Base-by-base conservation (phyloP, 345 rosid species). In the Gossypioides kirkii region DNA sequence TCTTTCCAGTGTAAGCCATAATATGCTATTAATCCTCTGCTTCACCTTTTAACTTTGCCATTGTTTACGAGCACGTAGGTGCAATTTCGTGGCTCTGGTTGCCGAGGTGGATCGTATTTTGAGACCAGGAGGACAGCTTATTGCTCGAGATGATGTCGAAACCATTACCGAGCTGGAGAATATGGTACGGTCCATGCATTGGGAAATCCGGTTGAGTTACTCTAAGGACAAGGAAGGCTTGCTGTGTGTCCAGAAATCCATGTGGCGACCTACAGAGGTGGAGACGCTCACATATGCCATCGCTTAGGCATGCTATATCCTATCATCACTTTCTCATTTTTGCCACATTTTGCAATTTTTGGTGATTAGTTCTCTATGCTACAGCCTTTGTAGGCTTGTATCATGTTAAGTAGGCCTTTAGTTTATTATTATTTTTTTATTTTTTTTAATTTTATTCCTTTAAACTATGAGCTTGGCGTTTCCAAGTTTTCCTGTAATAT, bases 51-150 rank as follows among this genome's bases (percentile, higher is more conserved):
- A 26, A 14, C 3, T 53, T 17, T 7, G 41, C 38, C 7, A 60
- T 14, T 41, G 12, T 59, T 26, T 59, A 25, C 8, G 36, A 16
- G n/a, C 62, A 7, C 16, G 38, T 60, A 60, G 64, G 64, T 60
- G 64, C 64, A 87, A 84, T 75, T 50, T 91, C 55, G 84, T 60
- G 16, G 89, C 91, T 22, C 83, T 91, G 65, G 75, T 89, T 72
- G 97, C 91, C 4, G 99, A 95, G 81, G 98, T 85, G 65, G 99
- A 95, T 77, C 77, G 99, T 70, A 81, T 95, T 36, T 81, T 92
- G 66, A 82, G 98, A 76, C 99, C 97, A 0, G 98, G 84, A 78
- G 99, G 99, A 58, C 89, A 85, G 77, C 83, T 95, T 28, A 88
- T 95, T 60, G 90, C 91, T 6, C 74, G 96, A 2, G 99, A 95